Evolutionary conservation across 208 protist genomes (phyloP).

Genomic region (Perkinsela sp.): DNA sequence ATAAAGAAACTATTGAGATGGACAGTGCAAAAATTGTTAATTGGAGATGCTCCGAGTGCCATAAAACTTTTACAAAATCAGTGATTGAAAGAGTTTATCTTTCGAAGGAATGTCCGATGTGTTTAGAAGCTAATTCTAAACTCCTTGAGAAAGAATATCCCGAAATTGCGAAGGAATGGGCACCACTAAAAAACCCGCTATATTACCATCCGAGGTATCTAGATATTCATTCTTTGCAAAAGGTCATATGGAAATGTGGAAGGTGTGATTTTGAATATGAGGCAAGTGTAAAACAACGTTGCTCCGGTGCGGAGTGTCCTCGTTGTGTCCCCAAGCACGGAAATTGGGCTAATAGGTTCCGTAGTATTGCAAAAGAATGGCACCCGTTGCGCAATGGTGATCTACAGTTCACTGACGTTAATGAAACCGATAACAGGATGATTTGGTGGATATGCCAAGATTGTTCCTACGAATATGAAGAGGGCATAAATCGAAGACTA

Average conservation of each 20-base stretch:
- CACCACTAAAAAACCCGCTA: neutral
- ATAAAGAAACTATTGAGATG: neutral
- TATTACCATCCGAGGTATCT: neutral
- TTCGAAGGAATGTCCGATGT: neutral
- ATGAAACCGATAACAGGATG: neutral
- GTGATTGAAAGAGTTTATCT: neutral
- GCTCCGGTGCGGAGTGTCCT: neutral
- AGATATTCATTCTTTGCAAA: neutral
- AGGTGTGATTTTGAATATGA: neutral
- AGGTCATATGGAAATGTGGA: neutral
- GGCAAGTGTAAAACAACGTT: neutral
- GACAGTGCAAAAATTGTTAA: neutral
- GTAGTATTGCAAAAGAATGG: neutral
- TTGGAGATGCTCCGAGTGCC: neutral
- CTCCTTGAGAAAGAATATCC: neutral
- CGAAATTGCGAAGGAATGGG: neutral
- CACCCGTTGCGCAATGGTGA: neutral
- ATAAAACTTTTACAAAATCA: neutral
- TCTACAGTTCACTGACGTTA: neutral
- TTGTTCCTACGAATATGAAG: neutral
- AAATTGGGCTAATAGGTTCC: neutral
- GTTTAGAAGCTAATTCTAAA: neutral
- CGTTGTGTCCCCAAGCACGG: neutral
- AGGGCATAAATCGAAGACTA: neutral
- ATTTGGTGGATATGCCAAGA: neutral